Base-by-base conservation (phyloP, 202 grass and related monocot genomes). In the Zizania palustris region DNA sequence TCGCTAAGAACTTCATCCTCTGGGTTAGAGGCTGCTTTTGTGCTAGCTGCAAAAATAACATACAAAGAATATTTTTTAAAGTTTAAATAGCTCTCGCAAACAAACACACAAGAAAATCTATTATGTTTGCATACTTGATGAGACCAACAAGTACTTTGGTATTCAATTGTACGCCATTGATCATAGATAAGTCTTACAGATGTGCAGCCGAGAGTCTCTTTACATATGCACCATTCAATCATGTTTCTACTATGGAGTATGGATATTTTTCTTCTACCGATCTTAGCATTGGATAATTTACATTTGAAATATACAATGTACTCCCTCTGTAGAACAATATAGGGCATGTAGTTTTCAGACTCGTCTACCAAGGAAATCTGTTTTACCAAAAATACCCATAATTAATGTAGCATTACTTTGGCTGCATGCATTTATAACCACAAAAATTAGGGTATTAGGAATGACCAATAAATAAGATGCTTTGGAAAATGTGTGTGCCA, bases 1-100 rank as follows among this genome's bases (percentile, higher is more conserved):
- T 90, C 74, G 72, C 60, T 72, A 58, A 88, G 65, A 83, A 88
- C 68, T 42, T 90, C 91, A 77, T 93, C 91, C 75, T 90, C 91
- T 55, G 79, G 78, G 74, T 79, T 89, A 49, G 75, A 74, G 67
- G 55, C 67, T 21, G 59, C 42, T 85, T 86, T 93, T 77, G 60
- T 22, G 41, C 42, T 85, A 59, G 33, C 91, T 93, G 91, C 16
- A 33, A 61, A 84, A 90, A 68, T 34, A 65, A 56, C 60, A 48
- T 76, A 56, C 16, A 84, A 18, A 42, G 48, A 60, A 45, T 58
- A 67, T 34, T 33, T 66, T 66, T 5, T 60, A 49, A 49, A 81
- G 48, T 28, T 48, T 46, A 14, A 44, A 62, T 64, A 65, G 42
- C 66, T 60, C 50, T 43, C 58, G 50, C 19, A n/a, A 63, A 41